phyloP scores from a whole-genome alignment of 768 basidiomycete genomes.

The Leccinum aurantiacum region DNA sequence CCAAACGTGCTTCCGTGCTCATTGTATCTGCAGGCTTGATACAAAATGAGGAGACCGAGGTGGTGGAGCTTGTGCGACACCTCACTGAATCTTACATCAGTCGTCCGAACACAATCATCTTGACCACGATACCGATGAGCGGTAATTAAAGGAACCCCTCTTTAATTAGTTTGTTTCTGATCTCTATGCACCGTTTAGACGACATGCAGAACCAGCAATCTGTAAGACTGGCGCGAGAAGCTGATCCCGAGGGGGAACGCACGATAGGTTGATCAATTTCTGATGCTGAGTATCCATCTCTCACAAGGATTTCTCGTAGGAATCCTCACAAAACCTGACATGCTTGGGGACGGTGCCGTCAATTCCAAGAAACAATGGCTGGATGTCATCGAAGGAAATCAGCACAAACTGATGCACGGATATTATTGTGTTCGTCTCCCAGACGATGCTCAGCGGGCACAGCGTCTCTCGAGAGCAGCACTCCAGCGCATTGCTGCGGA shows the following conservation, averaged over 20 bases:
- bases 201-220: conserved; percentile 69
- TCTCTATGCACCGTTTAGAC: conserved; percentile 37
- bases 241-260: conserved; percentile 53
- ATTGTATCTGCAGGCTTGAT: conserved; percentile 47
- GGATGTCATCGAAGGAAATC: conserved; percentile 49
- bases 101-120: conserved; percentile 55
- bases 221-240: conserved; percentile 49
- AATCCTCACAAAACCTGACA: conserved; percentile 71
- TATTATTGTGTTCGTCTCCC: conserved; percentile 70
- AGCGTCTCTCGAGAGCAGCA: conserved; percentile 36
- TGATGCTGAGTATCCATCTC: neutral
- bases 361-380: conserved; percentile 46
- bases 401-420: conserved; percentile 49
- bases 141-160: conserved; percentile 36
- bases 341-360: conserved; percentile 43
- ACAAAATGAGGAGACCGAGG: conserved; percentile 45
- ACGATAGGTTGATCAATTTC: conserved; percentile 52
- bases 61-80: conserved; percentile 45
- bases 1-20: neutral
- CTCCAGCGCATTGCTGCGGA: conserved; percentile 37
- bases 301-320: conserved; percentile 37
- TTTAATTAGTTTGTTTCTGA: neutral
- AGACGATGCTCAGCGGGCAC: conserved; percentile 52
- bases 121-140: conserved; percentile 65
- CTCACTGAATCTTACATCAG: conserved; percentile 50